Conservation (phyloP, 2,329 filamentous ascomycete species). For the Aspergillus pseudonomiae region DNA sequence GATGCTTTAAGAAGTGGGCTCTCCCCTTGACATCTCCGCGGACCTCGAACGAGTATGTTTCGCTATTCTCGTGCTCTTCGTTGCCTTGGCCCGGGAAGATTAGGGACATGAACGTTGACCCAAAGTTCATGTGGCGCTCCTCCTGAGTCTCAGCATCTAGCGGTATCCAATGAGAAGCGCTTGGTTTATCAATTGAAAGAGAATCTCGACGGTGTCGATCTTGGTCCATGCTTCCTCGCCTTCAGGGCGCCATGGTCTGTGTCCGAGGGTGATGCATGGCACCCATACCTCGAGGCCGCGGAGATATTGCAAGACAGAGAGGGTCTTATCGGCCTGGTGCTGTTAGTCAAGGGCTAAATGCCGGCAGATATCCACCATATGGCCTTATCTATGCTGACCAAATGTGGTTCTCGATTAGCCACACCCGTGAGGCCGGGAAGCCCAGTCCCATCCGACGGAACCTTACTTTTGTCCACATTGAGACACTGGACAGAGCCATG, state of each 20-base stretch:
- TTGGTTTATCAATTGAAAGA: slow-evolving; percentile 26
- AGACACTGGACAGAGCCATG: neutral
- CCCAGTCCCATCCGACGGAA: neutral
- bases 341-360: neutral
- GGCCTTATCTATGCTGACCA: slow-evolving; percentile 5
- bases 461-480: neutral
- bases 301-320: slow-evolving; percentile 2
- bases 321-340: neutral
- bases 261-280: neutral
- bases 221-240: neutral
- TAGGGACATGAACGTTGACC: neutral
- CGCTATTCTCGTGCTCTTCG: neutral
- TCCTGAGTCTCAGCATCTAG: neutral
- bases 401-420: neutral
- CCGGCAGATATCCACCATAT: neutral
- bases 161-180: slow-evolving; percentile 26
- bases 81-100: neutral
- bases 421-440: neutral
- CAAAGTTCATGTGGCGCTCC: neutral
- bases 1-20: slow-evolving; percentile 8
- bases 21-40: slow-evolving; percentile 13
- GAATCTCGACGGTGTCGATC: slow-evolving; percentile 7
- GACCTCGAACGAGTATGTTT: slow-evolving; percentile 3
- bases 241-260: neutral
- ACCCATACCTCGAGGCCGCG: neutral